Base-by-base conservation (phyloP, 441 rosid genomes). In the Viola pubescens region DNA sequence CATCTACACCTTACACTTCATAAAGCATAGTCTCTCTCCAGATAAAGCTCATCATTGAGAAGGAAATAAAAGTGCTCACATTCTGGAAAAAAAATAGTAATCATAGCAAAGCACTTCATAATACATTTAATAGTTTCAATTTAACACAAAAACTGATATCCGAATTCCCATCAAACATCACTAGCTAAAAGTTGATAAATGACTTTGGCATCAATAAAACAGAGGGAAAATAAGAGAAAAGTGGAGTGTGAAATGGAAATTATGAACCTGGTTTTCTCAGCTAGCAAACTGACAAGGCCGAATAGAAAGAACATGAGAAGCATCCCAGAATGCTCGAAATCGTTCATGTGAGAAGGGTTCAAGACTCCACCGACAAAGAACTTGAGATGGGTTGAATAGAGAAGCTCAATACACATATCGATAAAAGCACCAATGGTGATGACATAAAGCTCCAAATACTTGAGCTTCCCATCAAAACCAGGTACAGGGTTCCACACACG, bases 261-360 rank as follows among this genome's bases (percentile, higher is more conserved):
- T 26, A 26, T 26, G 34, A 26, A 92, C 98, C 95, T 89, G 3
- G 90, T 81, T 77, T 81, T 89, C 72, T 84, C 87, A 0, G 98
- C 87, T 59, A 92, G 69, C 78, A 92, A 61, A 60, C 79, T 16
- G 42, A 86, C 73, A 51, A 79, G 70, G 13, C 98, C 95, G n/a
- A 92, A 84, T 59, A 89, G 62, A 55, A 92, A 86, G 77, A 92
- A 89, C 97, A 92, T 92, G 47, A 92, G 81, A 75, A 92, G 97
- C 98, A 92, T 92, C 49, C 95, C 98, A 0, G 91, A 77, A 58
- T 92, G 98, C 77, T 92, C 97, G 9, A 92, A 92, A 75, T 92
- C 86, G 56, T 89, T 89, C 90, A 92, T 79, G 76, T 92, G 97
- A 11, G 79, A 70, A n/a, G 97, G 95, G 67, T 89, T 92, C 77